These are phyloP conservation scores for Verticillium nonalfalfae DNA, from an alignment of 2,329 filamentous ascomycete species.

Conservation along the genomic window DNA sequence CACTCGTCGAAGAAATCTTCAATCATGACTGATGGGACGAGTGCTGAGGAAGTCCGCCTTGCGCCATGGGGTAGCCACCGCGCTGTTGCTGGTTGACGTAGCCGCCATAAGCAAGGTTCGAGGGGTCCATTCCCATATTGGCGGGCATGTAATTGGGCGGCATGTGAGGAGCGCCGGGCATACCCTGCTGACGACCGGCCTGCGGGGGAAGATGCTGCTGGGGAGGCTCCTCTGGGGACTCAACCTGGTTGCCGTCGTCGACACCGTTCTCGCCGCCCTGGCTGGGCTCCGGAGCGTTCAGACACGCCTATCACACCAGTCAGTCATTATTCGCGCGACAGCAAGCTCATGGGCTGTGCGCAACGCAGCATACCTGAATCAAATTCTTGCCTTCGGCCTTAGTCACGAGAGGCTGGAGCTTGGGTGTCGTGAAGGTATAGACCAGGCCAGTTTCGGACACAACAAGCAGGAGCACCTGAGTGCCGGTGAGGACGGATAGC, in stretches of 20 bases:
- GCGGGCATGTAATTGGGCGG: conserved; percentile 52
- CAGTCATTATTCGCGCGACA: background rate
- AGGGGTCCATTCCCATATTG: conserved; percentile 64
- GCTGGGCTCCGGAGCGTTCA: conserved; percentile 90
- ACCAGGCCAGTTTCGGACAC: conserved; percentile 96
- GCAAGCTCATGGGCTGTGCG: background rate
- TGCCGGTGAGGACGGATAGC: conserved; percentile 92
- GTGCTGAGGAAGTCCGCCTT: conserved; percentile 74
- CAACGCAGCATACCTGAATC: conserved; percentile 73
- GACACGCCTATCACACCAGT: conserved; percentile 63
- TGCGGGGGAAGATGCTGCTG: conserved; percentile 69
- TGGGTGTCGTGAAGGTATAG: conserved; percentile 97
- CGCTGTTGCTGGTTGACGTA: conserved; percentile 72
- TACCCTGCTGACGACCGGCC: conserved; percentile 50
- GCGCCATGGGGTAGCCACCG: conserved; percentile 72
- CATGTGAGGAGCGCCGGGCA: conserved; percentile 60
- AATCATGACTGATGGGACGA: conserved; percentile 70
- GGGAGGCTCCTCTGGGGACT: conserved; percentile 85
- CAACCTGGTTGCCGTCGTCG: conserved; percentile 68
- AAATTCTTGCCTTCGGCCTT: conserved; percentile 99
- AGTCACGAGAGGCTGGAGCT: conserved; percentile 94
- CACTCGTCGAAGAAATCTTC: conserved; percentile 10
- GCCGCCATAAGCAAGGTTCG: conserved; percentile 76
- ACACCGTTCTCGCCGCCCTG: conserved; percentile 76
- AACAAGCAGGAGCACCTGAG: conserved; percentile 91